Evolutionary conservation across 805 yeast species (phyloP), one percentile per base, ranked within the genome.

Genomic region (Candida sphagnicola): DNA sequence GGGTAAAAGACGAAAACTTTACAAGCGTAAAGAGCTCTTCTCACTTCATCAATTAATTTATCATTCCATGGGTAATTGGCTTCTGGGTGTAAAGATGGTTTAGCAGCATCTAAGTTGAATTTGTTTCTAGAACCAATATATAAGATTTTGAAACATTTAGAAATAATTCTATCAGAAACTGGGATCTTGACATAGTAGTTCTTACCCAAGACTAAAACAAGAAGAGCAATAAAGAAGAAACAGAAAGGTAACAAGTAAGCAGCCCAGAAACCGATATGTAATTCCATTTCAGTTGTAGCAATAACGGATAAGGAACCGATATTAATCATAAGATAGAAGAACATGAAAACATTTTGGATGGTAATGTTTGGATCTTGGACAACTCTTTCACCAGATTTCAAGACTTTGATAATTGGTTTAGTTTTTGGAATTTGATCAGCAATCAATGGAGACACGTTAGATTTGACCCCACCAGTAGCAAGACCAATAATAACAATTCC

Each of bases 381-480:
- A 10, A 67, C 73, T 39, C 59, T 51, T 51, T 65, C 70, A 42
- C 73, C 73, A 16, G 54, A 45, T 44, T 64, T 63, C 52, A 63
- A 57, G 13, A 61, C 61, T 46, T 54, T 63, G 43, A 67, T 62
- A 24, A 54, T 40, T 16, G 73, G 72, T 44, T 55, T 56, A 29
- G 65, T 63, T 44, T 65, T 65, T 40, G 70, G 72, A 43, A 67
- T 54, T 54, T 65, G 71, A 75, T 79, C 85, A 34, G 88, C 90
- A 56, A 85, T 78, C 56, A 85, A 69, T 14, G 85, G 83, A 4
- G 88, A 77, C 21, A 85, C 78, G 51, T 85, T 84, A 29, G 89
- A 72, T 58, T 85, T 85, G 56, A 85, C 85, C 49, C 88, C 82
- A 53, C 93, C 93, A 23, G 93, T 81, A 29, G 88, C 91, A 28